Base-by-base conservation (phyloP, 2,329 filamentous ascomycete species). In the Rutstroemia sp. region DNA sequence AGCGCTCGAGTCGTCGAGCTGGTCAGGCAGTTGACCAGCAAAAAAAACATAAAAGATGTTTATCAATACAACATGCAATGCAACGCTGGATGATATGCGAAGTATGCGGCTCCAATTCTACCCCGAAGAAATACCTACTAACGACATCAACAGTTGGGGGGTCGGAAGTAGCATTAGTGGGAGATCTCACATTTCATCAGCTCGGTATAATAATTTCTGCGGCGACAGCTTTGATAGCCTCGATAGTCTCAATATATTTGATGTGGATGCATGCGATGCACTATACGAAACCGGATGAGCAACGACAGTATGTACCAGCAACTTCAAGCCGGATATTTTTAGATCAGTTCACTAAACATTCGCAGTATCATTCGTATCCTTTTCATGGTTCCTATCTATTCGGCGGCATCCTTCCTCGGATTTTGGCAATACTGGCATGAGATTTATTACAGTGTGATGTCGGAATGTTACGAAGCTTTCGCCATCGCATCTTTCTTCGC, bases 401-500 rank as follows among this genome's bases (percentile, higher is more conserved):
- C 86, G 51, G 76, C 84, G 41, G 84, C 90, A 19, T 84, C 87
- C 37, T 88, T 88, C 68, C 78, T 92, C 39, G 84, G 84, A 58
- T 82, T 89, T 64, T 77, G 80, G 62, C 91, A 81, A 73, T 92
- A 94, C 75, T 81, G 79, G 69, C 81, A 91, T 66, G 83, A 86
- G 49, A 81, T 94, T 56, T 95, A 95, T 73, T 94, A 87, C 69
- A 80, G 89, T 67, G 84, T 94, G 52, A 75, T 92, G 45, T 83
- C 87, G 65, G 87, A 94, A 69, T 92, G 88, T 72, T 95, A 95
- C 71, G 90, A 95, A 73, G 89, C 90, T 10, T 92, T 95, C 66
- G 88, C 89, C 57, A 92, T 95, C 61, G 86, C 88, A 30, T 88
- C 87, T 61, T 95, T 95, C 76, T 95, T 95, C 72, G 83, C 87